phyloP scores from a whole-genome alignment of 352 stramenopile genomes.

The Thraustochytrium sp. region DNA sequence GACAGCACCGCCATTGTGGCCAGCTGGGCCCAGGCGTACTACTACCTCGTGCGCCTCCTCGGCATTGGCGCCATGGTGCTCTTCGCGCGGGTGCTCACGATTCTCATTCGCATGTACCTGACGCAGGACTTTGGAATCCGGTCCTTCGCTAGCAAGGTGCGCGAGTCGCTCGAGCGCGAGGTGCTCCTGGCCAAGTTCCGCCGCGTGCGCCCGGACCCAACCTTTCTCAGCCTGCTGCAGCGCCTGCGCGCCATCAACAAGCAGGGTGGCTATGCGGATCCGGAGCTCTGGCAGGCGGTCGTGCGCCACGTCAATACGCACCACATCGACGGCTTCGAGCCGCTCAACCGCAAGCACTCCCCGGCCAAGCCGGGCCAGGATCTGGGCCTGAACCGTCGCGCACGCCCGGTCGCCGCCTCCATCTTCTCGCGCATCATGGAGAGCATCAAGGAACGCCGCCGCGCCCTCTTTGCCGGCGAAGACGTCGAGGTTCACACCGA shows the following conservation, averaged over 20 bases:
- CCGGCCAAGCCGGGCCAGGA: not conserved
- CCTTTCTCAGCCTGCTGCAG: not conserved
- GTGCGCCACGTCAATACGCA: not conserved
- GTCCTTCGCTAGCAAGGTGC: not conserved
- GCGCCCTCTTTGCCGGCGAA: not conserved
- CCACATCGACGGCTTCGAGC: not conserved
- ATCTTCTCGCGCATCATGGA: not conserved
- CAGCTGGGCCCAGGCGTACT: not conserved
- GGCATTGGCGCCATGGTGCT: not conserved
- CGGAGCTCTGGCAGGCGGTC: not conserved
- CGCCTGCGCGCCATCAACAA: not conserved
- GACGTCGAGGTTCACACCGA: too few relatives aligned
- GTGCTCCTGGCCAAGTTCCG: not conserved
- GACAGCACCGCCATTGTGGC: not conserved
- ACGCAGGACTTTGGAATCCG: conserved; percentile 21
- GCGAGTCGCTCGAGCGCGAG: not conserved
- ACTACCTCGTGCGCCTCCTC: not conserved
- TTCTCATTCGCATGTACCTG: not conserved
- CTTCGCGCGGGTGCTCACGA: not conserved
- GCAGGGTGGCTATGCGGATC: not conserved
- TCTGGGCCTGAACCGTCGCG: not conserved
- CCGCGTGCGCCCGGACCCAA: not conserved
- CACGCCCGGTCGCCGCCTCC: not conserved
- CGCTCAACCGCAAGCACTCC: not conserved
- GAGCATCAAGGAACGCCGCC: not conserved